A percentile compares a stretch with the other conserved stretches of the same genome.
Evolutionary conservation across 83 land plant genomes (phyloP).

Genomic region (Larix sibirica): DNA sequence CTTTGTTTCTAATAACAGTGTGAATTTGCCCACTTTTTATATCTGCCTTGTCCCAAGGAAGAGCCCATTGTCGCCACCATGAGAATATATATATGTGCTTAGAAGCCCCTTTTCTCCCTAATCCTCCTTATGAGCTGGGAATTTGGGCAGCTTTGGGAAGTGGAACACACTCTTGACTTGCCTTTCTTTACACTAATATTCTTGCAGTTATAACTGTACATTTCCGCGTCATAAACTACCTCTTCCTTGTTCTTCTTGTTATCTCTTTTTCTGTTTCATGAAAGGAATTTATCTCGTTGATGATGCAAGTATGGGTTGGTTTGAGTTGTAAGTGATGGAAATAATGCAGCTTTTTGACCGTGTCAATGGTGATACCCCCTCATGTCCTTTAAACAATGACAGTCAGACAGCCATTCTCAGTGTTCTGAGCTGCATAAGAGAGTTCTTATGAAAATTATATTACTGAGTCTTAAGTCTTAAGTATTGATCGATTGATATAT

Average conservation of each 20-base stretch:
- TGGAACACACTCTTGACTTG: constrained; percentile 11
- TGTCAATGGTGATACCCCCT: background rate
- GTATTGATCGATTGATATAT: too few species aligned
- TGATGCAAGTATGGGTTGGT: too few species aligned
- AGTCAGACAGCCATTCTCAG: background rate
- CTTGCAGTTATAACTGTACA: background rate
- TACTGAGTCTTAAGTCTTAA: too few species aligned
- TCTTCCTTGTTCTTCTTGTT: background rate
- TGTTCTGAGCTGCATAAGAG: too few species aligned
- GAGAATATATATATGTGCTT: constrained; percentile 4
- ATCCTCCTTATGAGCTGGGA: background rate
- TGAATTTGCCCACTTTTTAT: constrained; percentile 1
- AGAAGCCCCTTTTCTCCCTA: background rate
- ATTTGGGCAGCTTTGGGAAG: constrained; percentile 12
- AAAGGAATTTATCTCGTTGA: background rate
- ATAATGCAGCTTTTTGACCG: constrained; percentile 13
- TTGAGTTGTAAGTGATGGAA: too few species aligned
- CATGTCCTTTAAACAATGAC: background rate
- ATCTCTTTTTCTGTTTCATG: background rate
- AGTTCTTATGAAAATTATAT: too few species aligned
- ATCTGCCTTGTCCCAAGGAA: constrained; percentile 1
- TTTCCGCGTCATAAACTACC: background rate
- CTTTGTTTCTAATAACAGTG: constrained; percentile 5
- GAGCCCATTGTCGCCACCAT: constrained; percentile 29
- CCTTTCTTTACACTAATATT: constrained; percentile 1